Base-by-base conservation (phyloP, 2,329 filamentous ascomycete species). In the Penicillium sp. region DNA sequence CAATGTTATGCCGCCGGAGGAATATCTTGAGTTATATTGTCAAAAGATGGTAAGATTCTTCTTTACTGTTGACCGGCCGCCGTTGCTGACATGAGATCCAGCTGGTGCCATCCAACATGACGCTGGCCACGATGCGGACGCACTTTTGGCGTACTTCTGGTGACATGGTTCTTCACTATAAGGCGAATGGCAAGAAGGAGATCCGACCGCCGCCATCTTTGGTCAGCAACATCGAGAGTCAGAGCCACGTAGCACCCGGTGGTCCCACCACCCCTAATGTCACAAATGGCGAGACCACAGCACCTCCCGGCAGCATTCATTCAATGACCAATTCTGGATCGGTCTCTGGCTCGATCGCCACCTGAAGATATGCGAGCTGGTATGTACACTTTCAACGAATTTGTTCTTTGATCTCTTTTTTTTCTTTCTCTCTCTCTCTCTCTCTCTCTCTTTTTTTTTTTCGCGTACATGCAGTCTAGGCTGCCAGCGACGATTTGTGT, bases 121-220 rank as follows among this genome's bases (percentile, higher is more conserved):
- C 89, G 29, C 83, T 99, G n/a, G 91, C 91, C 4, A 97, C 92
- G 0, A 85, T 99, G 36, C 87, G 93, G 26, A 88, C 91, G 2
- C 91, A 96, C 67, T 80, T 97, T 47, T 99, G 94, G 94, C 91
- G 95, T 64, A 91, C 90, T 36, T 91, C 91, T n/a, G 92, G 89
- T 63, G 94, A 99, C 73, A 89, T 99, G 58, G 75, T 96, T 46
- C 79, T 99, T 43, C 84, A 91, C 66, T 99, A 99, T 79, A 95
- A 92, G 68, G 82, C 89, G 45, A 99, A 97, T 63, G 92, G 91
- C n/a, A 85, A 84, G 65, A 93, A 90, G 54, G 65, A 71, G 47
- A 74, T 78, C 26, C 67, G 61, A 13, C 58, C 68, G 9, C 63
- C 63, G 9, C 56, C 54, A 7, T 51, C 60, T 21, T 46, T 55